Conservation (phyloP, 345 rosid species). For the Physaria fendleri region DNA sequence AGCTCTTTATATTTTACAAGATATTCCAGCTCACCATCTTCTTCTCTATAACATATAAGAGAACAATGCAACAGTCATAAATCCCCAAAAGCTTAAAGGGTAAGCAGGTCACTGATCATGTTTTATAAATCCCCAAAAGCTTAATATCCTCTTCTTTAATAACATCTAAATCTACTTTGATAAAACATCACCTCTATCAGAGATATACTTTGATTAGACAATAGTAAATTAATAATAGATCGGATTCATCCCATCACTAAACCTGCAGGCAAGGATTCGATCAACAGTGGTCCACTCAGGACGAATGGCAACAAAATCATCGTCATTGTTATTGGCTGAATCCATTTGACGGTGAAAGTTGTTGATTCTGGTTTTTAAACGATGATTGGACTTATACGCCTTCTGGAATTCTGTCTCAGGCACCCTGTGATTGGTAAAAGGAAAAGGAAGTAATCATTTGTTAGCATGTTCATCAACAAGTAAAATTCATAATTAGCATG, state of each 20-base stretch:
- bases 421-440: constrained; percentile 45
- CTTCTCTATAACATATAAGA: constrained; percentile 59
- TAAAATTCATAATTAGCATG: constrained; percentile 5
- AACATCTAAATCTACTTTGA: background rate
- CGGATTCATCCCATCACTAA: constrained; percentile 8
- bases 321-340: constrained; percentile 60
- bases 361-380: constrained; percentile 80
- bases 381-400: constrained; percentile 92
- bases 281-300: constrained; percentile 99
- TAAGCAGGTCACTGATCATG: background rate
- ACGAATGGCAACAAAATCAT: constrained; percentile 84
- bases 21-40: constrained; percentile 76
- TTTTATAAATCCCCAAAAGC: background rate
- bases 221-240: background rate
- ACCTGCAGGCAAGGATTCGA: constrained; percentile 95
- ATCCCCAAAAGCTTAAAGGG: constrained; percentile 1
- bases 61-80: background rate
- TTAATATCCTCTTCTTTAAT: background rate
- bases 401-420: constrained; percentile 87
- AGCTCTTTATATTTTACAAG: constrained; percentile 97
- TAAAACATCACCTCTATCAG: constrained; percentile 3
- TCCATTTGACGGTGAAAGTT: constrained; percentile 78
- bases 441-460: background rate
- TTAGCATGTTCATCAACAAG: background rate
- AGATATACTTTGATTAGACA: background rate